Evolutionary conservation across 2,329 filamentous ascomycete species (phyloP).

Genomic region (Talaromyces sp.): DNA sequence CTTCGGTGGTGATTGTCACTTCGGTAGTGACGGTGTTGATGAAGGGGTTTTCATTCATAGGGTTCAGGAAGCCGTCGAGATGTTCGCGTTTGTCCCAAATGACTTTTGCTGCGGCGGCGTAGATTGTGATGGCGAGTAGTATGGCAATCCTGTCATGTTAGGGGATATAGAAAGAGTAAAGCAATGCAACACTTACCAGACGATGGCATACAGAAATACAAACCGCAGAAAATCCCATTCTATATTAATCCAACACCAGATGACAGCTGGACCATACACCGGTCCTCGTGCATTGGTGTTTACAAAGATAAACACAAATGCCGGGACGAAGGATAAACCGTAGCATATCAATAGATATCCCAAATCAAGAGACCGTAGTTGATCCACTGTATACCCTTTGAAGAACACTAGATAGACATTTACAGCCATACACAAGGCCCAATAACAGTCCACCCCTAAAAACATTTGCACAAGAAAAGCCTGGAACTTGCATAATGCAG

Average conservation of each 20-base stretch:
- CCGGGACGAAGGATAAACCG: slow-evolving; percentile 64
- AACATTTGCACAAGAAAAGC: slow-evolving; percentile 65
- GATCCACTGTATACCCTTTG: slow-evolving; percentile 60
- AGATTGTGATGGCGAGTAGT: slow-evolving; percentile 16
- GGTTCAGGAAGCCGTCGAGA: slow-evolving; percentile 20
- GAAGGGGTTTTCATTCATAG: slow-evolving; percentile 19
- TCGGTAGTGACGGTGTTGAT: slow-evolving; percentile 17
- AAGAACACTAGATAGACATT: slow-evolving; percentile 79
- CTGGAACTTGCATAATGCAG: slow-evolving; percentile 67
- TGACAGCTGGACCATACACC: slow-evolving; percentile 66
- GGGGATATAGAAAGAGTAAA: slow-evolving; percentile 38
- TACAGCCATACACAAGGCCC: slow-evolving; percentile 72
- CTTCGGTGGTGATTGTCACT: slow-evolving; percentile 18
- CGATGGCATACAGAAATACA: slow-evolving; percentile 60
- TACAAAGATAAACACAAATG: slow-evolving; percentile 63
- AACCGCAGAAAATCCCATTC: slow-evolving; percentile 68
- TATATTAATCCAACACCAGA: slow-evolving; percentile 73
- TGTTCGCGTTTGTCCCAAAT: slow-evolving; percentile 18
- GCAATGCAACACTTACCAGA: slow-evolving; percentile 25
- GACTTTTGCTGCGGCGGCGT: slow-evolving; percentile 16
- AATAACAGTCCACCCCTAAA: slow-evolving; percentile 67
- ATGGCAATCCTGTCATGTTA: slow-evolving; percentile 25
- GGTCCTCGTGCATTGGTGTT: slow-evolving; percentile 47
- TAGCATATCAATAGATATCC: slow-evolving; percentile 67
- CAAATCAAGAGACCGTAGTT: slow-evolving; percentile 63